Conservation (phyloP, 208 protist species). For the Acanthamoeba triangularis region DNA sequence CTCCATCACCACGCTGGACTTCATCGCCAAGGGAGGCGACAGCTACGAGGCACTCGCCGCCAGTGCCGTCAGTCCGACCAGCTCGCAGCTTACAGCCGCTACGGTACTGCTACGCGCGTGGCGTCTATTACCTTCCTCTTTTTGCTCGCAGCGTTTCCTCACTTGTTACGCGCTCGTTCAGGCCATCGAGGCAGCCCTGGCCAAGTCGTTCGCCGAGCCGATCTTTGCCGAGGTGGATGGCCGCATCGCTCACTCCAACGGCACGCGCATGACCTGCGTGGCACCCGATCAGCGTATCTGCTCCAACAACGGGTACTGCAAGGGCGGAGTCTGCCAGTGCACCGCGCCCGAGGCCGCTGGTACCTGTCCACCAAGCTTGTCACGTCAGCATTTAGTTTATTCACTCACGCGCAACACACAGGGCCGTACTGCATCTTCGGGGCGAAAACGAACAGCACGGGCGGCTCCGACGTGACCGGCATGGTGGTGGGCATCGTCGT, state of each 20-base stretch:
- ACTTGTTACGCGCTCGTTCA: background rate
- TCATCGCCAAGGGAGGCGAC: constrained; percentile 7
- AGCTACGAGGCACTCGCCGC: constrained; percentile 28
- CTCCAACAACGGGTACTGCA: constrained; percentile 64
- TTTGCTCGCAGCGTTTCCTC: background rate
- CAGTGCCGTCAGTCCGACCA: background rate
- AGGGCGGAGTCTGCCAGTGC: constrained; percentile 38
- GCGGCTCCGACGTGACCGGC: constrained; percentile 14
- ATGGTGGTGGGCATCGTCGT: constrained; percentile 13
- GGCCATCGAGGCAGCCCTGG: background rate
- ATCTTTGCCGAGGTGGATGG: background rate
- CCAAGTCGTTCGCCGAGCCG: background rate
- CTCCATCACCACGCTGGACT: background rate
- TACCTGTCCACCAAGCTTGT: background rate
- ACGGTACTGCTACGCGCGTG: background rate
- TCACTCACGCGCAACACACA: background rate
- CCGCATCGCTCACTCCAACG: background rate
- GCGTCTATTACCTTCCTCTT: background rate
- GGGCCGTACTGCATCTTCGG: constrained; percentile 18
- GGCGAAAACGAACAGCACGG: background rate
- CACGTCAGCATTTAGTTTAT: background rate
- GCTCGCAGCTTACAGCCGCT: background rate
- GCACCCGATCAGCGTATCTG: background rate
- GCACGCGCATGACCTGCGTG: constrained; percentile 28
- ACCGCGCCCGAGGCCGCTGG: background rate